Conservation (phyloP, 305 asterid genomes). For the Rubia peregrina region DNA sequence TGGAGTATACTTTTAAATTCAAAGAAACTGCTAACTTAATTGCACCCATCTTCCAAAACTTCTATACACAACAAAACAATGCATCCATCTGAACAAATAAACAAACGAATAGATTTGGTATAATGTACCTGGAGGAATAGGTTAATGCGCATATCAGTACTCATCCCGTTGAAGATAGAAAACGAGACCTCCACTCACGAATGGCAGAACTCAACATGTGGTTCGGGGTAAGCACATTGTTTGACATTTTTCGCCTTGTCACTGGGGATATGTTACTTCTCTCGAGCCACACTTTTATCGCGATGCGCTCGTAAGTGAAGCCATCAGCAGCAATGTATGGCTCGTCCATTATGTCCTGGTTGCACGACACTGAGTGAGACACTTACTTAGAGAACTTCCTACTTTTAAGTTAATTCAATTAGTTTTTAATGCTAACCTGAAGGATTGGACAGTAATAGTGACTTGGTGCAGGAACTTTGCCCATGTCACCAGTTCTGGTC, state of each 20-base stretch:
- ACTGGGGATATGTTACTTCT: constrained; percentile 59
- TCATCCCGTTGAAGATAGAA: constrained; percentile 4
- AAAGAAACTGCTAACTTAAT: not conserved
- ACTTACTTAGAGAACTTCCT: not conserved
- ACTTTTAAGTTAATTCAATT: not conserved
- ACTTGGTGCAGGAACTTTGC: constrained; percentile 36
- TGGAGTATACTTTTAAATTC: too few relatives aligned
- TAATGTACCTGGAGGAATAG: not conserved
- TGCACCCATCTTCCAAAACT: not conserved
- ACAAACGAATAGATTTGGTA: not conserved
- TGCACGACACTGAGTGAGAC: constrained; percentile 20
- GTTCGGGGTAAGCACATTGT: constrained; percentile 65
- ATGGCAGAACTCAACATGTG: constrained; percentile 59
- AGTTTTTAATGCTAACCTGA: constrained; percentile 40
- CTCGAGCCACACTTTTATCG: constrained; percentile 65
- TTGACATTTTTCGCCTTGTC: constrained; percentile 44
- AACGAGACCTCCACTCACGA: constrained; percentile 48
- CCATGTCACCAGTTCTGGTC: constrained; percentile 21
- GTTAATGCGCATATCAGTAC: constrained; percentile 3
- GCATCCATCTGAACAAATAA: not conserved
- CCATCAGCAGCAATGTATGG: constrained; percentile 90
- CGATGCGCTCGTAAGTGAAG: constrained; percentile 73
- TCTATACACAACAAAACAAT: not conserved
- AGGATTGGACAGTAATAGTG: constrained; percentile 84
- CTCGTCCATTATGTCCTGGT: constrained; percentile 82